These are phyloP conservation scores for Ceriops decandra DNA, from an alignment of 345 rosid species.

Conservation along the genomic window DNA sequence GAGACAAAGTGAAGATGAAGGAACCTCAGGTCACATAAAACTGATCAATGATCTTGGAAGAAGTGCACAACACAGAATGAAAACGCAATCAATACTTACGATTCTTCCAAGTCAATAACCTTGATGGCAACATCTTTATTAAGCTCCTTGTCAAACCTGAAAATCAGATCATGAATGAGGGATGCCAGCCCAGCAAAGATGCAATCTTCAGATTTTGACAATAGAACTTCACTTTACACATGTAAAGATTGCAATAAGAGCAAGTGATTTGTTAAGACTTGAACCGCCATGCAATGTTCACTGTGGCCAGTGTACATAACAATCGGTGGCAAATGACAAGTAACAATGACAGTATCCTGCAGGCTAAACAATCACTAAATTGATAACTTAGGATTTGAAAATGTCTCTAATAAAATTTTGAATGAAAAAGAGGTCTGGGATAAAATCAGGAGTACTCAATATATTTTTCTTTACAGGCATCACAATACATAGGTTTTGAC, in stretches of 20 bases:
- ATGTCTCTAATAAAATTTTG: no score
- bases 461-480: no score
- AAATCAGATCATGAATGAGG: slow-evolving; percentile 30
- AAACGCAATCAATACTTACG: slow-evolving; percentile 51
- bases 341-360: no score
- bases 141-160: slow-evolving; percentile 93
- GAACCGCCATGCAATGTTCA: not conserved
- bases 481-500: no score
- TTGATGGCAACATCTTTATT: slow-evolving; percentile 97
- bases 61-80: not conserved
- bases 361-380: no score
- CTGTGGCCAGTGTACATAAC: not conserved
- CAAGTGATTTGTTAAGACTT: not conserved
- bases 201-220: slow-evolving; percentile 1
- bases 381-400: no score
- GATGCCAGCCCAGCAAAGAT: slow-evolving; percentile 10
- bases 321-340: not conserved
- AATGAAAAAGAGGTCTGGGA: no score
- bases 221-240: not conserved
- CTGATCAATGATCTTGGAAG: not conserved
- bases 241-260: not conserved
- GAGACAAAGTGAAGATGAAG: no score
- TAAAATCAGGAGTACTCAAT: no score
- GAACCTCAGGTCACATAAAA: not conserved
- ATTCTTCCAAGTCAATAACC: slow-evolving; percentile 98